Evolutionary conservation across 148 eudicot genomes (phyloP).

Genomic region (Polygonum maritimum): DNA sequence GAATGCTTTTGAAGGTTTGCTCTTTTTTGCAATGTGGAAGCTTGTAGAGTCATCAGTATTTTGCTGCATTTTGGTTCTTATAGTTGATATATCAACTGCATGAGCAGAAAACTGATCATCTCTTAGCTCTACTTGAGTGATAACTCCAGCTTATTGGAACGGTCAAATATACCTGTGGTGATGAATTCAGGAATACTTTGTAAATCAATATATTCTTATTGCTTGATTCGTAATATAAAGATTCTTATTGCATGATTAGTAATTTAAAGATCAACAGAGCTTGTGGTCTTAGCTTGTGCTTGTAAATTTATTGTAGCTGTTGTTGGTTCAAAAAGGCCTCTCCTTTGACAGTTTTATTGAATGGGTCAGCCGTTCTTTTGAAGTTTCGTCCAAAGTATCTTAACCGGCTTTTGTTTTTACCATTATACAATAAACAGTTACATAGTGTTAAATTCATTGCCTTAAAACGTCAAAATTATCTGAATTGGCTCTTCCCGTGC

Average conservation of each 20-base stretch:
- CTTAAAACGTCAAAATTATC: background rate
- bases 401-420: background rate
- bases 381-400: background rate
- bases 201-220: background rate
- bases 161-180: background rate
- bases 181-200: background rate
- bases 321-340: background rate
- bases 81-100: background rate
- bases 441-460: background rate
- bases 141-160: background rate
- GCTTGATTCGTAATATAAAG: background rate
- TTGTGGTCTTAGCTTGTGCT: background rate
- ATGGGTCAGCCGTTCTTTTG: background rate
- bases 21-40: background rate
- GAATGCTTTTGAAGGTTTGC: slow-evolving; percentile 29
- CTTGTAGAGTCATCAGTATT: background rate
- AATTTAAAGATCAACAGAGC: background rate
- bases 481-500: background rate
- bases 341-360: background rate
- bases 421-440: background rate
- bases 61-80: background rate
- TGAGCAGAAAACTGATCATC: background rate
- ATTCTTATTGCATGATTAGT: background rate
- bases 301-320: background rate
- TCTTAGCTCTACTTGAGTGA: background rate